phyloP scores from a whole-genome alignment of 2,329 filamentous ascomycete species.

The Dactylellina haptotyla region DNA sequence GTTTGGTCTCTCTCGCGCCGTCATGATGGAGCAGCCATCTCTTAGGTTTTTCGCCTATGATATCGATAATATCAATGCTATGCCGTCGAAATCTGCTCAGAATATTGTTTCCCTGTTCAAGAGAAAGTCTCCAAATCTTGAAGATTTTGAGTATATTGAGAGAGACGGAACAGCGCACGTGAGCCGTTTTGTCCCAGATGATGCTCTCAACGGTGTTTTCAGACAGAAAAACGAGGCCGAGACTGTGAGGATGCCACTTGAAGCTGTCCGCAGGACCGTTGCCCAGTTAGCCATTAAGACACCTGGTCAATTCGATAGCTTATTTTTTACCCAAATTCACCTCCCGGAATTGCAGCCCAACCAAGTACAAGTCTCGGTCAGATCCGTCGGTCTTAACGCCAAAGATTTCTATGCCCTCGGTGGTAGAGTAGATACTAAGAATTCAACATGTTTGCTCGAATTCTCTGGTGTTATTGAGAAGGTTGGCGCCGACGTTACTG shows the following conservation, averaged over 20 bases:
- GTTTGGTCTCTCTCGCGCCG: slow-evolving; percentile 54
- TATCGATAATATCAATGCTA: slow-evolving; percentile 50
- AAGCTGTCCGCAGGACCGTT: slow-evolving; percentile 12
- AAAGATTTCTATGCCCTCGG: slow-evolving; percentile 58
- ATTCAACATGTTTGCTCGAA: slow-evolving; percentile 58
- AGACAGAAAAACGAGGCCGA: slow-evolving; percentile 45
- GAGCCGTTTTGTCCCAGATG: slow-evolving; percentile 58
- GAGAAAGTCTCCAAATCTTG: background rate
- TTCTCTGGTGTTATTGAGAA: slow-evolving; percentile 58
- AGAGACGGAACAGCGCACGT: slow-evolving; percentile 59
- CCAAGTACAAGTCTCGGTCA: slow-evolving; percentile 59
- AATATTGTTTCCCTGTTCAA: slow-evolving; percentile 44
- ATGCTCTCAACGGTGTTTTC: slow-evolving; percentile 54
- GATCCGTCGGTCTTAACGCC: slow-evolving; percentile 57
- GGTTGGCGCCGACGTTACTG: slow-evolving; percentile 47
- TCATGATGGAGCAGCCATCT: slow-evolving; percentile 57
- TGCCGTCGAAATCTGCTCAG: slow-evolving; percentile 1
- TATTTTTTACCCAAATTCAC: slow-evolving; percentile 55
- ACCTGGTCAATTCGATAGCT: slow-evolving; percentile 58
- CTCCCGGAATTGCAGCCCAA: slow-evolving; percentile 50
- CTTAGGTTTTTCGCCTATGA: slow-evolving; percentile 55
- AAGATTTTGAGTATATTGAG: slow-evolving; percentile 59
- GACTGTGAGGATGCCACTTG: slow-evolving; percentile 30
- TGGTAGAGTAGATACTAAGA: slow-evolving; percentile 57
- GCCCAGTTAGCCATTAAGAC: slow-evolving; percentile 57